Percentiles rank a stretch among this genome's conserved stretches.
These are phyloP conservation scores for Guillardia theta DNA, from an alignment of 78 protist species.

Conservation along the genomic window DNA sequence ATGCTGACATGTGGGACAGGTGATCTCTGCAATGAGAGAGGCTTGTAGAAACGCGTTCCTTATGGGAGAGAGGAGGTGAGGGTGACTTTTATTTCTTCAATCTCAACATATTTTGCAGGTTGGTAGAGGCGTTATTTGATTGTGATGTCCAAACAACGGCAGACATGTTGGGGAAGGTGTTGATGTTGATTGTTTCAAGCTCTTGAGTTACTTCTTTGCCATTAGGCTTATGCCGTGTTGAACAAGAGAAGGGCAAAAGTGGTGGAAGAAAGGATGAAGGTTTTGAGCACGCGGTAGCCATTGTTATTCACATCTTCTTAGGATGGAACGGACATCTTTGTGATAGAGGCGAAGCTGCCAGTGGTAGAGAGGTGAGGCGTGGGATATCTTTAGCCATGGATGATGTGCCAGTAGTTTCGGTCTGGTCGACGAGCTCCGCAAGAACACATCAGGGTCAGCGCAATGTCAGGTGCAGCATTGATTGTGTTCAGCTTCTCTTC, in stretches of 20 bases:
- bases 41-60: neutral
- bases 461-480: neutral
- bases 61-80: neutral
- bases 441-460: conserved; percentile 53
- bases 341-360: conserved; percentile 79
- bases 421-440: conserved; percentile 45
- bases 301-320: no score
- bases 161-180: neutral
- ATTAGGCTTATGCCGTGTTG: neutral
- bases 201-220: no score
- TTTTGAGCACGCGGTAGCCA: no score
- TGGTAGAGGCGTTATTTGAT: neutral
- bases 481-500: neutral
- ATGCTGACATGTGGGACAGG: neutral
- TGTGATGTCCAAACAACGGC: neutral
- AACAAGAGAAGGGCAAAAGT: conserved; percentile 67
- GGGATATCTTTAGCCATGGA: no score
- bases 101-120: no score
- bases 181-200: no score
- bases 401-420: no score
- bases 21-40: neutral
- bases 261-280: conserved; percentile 74
- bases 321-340: conserved; percentile 85
- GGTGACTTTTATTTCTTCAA: no score
- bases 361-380: conserved; percentile 91